Evolutionary conservation across 83 land plant genomes (phyloP).

Genomic region (Thuja plicata): DNA sequence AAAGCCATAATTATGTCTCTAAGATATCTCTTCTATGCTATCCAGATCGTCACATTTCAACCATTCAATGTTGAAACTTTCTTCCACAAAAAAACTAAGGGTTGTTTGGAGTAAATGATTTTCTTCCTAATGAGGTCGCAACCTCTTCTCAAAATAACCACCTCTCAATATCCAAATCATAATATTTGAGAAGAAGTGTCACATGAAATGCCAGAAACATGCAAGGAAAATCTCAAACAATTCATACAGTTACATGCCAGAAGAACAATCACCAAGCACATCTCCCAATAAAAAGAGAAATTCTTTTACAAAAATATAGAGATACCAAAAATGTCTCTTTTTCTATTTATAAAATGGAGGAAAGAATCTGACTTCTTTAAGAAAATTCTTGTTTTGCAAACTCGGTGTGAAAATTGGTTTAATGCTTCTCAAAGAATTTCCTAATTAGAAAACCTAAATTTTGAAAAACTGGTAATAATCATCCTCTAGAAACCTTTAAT

Average conservation of each 20-base stretch:
- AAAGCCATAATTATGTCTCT: too few species aligned
- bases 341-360: neutral
- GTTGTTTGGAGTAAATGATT: neutral
- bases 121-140: neutral
- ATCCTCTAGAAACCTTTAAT: too few species aligned
- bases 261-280: neutral
- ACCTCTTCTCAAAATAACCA: neutral
- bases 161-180: neutral
- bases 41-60: neutral
- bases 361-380: neutral
- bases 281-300: neutral
- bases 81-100: neutral
- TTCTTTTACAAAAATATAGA: too few species aligned
- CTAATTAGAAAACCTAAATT: too few species aligned
- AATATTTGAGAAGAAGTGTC: neutral
- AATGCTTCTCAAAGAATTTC: too few species aligned
- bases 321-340: neutral
- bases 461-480: too few species aligned
- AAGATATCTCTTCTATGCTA: neutral
- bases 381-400: neutral
- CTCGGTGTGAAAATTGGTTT: too few species aligned
- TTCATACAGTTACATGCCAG: neutral
- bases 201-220: neutral
- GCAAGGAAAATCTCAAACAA: neutral
- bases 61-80: neutral